Evolutionary conservation across 176 grass and related monocot species (phyloP).

Genomic region (Triticum urartu): DNA sequence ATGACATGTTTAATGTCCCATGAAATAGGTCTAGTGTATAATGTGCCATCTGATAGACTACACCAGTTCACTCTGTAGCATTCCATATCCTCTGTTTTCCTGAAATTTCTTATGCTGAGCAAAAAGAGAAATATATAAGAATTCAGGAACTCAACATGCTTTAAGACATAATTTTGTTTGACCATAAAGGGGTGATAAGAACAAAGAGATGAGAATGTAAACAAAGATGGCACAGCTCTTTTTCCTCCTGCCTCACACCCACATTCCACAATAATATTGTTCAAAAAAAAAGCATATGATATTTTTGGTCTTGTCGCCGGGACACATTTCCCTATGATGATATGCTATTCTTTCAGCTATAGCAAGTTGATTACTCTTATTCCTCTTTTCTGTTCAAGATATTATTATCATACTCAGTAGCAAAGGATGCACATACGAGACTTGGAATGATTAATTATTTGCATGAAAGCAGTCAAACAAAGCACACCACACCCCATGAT

Average conservation of each 20-base stretch:
- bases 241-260: background rate
- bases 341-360: constrained; percentile 50
- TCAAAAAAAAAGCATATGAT: too few relatives aligned
- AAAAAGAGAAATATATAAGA: background rate
- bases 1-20: background rate
- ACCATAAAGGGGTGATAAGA: background rate
- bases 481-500: background rate
- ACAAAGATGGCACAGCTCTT: constrained; percentile 1
- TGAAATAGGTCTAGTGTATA: background rate
- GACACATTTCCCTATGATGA: constrained; percentile 50
- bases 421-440: constrained; percentile 35
- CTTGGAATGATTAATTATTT: constrained; percentile 32
- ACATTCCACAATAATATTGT: background rate
- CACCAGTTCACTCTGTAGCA: background rate
- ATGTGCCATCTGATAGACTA: background rate
- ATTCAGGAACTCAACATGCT: background rate
- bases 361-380: constrained; percentile 29
- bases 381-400: background rate
- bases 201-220: constrained; percentile 13
- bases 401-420: constrained; percentile 5
- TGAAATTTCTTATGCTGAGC: background rate
- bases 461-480: constrained; percentile 38
- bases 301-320: background rate
- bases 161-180: background rate
- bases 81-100: background rate